Evolutionary conservation across 140 eudicot species (phyloP), one percentile per base, ranked within the genome.

Genomic region (Bidens hawaiensis): DNA sequence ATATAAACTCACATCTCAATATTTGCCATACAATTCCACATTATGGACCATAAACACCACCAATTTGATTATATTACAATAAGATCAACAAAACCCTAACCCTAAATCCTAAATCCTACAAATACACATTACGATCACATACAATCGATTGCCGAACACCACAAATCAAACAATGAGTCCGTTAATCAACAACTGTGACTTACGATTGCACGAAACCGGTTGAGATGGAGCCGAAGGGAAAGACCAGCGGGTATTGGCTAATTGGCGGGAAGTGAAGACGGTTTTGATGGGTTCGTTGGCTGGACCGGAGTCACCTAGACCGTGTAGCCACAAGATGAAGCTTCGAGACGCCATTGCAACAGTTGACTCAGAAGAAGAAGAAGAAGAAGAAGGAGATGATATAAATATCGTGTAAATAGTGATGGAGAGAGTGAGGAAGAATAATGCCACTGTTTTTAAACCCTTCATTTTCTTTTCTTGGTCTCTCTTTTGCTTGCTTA

Each of bases 291-390:
- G 95, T 60, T 88, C 97, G 36, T 94, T 94, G 25, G 96, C 96
- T 24, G 96, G 99, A 27, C 99, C 99, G n/a, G 99, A 85, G 69
- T 93, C 99, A 51, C 99, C 99, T 56, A 93, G 62, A 38, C 99
- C 99, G 60, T 94, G 97, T 22, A 94, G 95, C 99, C 99, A 94
- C 62, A 94, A 16, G n/a, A 94, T 66, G 65, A 88, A 94, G 83
- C 86, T 81, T 62, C 88, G 70, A 36, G 87, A 70, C 78, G 69
- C 74, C 77, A 64, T 76, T 59, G 52, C 15, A 57, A 33, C 2
- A 8, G 68, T 62, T 14, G 83, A 67, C 22, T 63, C 28, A 54
- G 87, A 53, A 17, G 66, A 53, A 69, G 76, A 41, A 46, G 75
- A 60, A n/a, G n/a, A n/a, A n/a, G n/a, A n/a, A n/a, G 87, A 53